A percentile compares a stretch with the other conserved stretches of the same genome.
phyloP scores from a whole-genome alignment of 2,329 filamentous ascomycete genomes.

The Paecilomyces sp. region DNA sequence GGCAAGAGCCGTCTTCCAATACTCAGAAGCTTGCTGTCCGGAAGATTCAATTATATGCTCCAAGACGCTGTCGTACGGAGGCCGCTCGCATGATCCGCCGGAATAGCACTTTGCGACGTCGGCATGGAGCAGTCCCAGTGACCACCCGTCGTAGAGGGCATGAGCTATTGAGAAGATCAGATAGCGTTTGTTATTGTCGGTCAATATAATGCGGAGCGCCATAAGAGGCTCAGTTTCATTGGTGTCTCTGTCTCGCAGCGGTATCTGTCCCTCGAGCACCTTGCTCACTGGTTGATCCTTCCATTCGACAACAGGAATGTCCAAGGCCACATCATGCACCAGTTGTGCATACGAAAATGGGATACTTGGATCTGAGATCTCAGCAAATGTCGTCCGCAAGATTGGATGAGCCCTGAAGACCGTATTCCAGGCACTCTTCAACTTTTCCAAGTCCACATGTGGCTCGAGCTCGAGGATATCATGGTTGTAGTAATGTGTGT shows the following conservation, averaged over 20 bases:
- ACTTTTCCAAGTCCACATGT: conserved; percentile 46
- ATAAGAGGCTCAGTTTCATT: conserved; percentile 18
- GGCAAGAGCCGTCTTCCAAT: conserved; percentile 66
- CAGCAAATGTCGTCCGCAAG: conserved; percentile 65
- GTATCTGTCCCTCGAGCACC: conserved; percentile 2
- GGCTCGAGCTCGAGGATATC: conserved; percentile 60
- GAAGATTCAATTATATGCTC: conserved; percentile 45
- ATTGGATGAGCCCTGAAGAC: conserved; percentile 61
- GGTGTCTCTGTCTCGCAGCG: conserved; percentile 8
- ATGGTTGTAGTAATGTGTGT: conserved; percentile 76
- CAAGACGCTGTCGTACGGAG: conserved; percentile 49
- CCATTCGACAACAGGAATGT: conserved; percentile 25
- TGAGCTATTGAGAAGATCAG: conserved; percentile 70
- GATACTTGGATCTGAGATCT: conserved; percentile 55
- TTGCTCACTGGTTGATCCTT: conserved; percentile 12
- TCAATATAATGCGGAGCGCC: conserved; percentile 29
- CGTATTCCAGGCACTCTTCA: conserved; percentile 55
- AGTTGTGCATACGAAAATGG: conserved; percentile 51
- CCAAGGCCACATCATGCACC: conserved; percentile 28
- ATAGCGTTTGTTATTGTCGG: conserved; percentile 27
- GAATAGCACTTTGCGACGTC: conserved; percentile 63
- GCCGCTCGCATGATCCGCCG: conserved; percentile 34
- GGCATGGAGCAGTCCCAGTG: conserved; percentile 64
- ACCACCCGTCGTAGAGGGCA: conserved; percentile 86
- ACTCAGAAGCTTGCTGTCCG: conserved; percentile 45